These are phyloP conservation scores for Apiotrichum sp. DNA, from an alignment of 1,284 basidiomycete genomes.

Conservation along the genomic window DNA sequence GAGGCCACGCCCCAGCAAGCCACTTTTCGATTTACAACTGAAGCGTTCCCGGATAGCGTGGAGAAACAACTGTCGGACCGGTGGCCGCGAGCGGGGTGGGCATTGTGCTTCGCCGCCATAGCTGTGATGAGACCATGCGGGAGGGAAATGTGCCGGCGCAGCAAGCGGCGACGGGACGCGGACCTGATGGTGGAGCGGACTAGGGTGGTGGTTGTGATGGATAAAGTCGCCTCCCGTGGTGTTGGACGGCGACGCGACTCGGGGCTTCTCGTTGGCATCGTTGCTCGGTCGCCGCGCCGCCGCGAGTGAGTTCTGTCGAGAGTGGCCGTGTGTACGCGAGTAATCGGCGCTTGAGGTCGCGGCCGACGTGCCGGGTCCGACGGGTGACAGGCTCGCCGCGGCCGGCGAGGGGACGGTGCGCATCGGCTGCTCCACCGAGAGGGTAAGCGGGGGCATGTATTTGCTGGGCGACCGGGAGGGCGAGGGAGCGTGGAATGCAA, in stretches of 20 bases:
- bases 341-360: constrained; percentile 1
- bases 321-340: background rate
- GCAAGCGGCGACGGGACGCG: constrained; percentile 4
- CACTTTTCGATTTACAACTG: constrained; percentile 11
- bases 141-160: constrained; percentile 7
- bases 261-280: constrained; percentile 7
- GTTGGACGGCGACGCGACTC: background rate
- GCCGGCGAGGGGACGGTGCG: background rate
- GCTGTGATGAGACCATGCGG: constrained; percentile 8
- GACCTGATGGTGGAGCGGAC: background rate
- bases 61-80: constrained; percentile 1
- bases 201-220: background rate
- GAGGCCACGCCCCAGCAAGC: constrained; percentile 30
- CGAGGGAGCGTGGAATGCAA: background rate
- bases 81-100: constrained; percentile 2
- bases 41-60: constrained; percentile 10
- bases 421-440: constrained; percentile 3
- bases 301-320: background rate
- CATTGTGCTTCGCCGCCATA: constrained; percentile 3
- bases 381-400: background rate
- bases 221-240: background rate
- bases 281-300: constrained; percentile 1
- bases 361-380: background rate
- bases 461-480: background rate
- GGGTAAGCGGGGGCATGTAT: constrained; percentile 1